These are phyloP conservation scores for Gonapodya prolifera DNA, from an alignment of 192 early-diverging fungal species.

Conservation along the genomic window DNA sequence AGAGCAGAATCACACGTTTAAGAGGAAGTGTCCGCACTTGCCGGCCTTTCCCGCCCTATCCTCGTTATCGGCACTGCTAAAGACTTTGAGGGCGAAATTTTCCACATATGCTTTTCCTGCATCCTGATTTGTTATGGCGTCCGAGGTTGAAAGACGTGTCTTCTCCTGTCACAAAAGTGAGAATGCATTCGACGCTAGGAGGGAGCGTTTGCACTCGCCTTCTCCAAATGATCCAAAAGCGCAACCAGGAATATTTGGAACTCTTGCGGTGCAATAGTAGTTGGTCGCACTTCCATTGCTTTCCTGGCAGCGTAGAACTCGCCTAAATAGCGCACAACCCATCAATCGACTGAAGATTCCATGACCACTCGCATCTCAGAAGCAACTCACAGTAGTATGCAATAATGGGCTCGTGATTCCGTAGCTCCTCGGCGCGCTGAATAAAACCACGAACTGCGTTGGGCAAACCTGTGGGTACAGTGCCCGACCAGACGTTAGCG, in stretches of 20 bases:
- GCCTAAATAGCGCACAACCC: slow-evolving; percentile 24
- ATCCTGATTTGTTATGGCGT: slow-evolving; percentile 60
- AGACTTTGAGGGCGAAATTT: slow-evolving; percentile 82
- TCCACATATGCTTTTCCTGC: slow-evolving; percentile 71
- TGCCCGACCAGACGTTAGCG: no score
- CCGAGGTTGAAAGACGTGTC: slow-evolving; percentile 39
- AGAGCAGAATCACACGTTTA: not conserved
- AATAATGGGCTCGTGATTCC: slow-evolving; percentile 68
- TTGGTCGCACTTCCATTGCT: slow-evolving; percentile 47
- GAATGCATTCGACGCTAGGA: not conserved
- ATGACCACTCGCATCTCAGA: not conserved
- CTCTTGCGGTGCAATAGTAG: slow-evolving; percentile 19
- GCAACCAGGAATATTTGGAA: slow-evolving; percentile 45
- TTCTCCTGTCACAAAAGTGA: slow-evolving; percentile 45
- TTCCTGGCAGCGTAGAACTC: slow-evolving; percentile 73
- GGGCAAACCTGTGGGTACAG: not conserved
- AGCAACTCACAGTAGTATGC: slow-evolving; percentile 76
- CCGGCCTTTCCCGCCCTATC: slow-evolving; percentile 65
- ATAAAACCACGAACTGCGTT: slow-evolving; percentile 16
- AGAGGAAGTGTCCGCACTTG: slow-evolving; percentile 42
- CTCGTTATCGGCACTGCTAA: slow-evolving; percentile 81
- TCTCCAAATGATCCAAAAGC: slow-evolving; percentile 71
- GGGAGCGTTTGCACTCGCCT: slow-evolving; percentile 24
- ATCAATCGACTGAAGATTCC: not conserved
- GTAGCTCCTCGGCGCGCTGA: slow-evolving; percentile 69